A percentile compares a stretch with the other conserved stretches of the same genome.
phyloP scores from a whole-genome alignment of 108 stramenopile species.

The Nannochloropsis gaditana region DNA sequence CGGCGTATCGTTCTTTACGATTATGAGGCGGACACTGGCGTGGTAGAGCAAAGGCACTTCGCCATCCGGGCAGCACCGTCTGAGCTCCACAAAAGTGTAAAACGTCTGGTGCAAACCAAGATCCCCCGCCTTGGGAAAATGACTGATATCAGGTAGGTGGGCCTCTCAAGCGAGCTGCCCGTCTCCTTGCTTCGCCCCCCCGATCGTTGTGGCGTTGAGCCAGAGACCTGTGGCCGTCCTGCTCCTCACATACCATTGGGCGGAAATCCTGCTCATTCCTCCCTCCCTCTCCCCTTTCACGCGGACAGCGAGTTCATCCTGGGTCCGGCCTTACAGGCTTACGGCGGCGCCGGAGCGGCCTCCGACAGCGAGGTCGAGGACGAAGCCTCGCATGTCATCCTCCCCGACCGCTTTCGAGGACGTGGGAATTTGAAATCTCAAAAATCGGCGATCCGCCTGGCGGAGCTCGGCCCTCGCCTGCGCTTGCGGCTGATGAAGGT shows the following conservation, averaged over 20 bases:
- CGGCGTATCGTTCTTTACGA: conserved; percentile 87
- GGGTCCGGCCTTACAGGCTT: conserved; percentile 46
- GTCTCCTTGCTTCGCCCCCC: neutral
- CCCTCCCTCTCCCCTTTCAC: neutral
- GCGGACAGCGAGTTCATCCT: conserved; percentile 65
- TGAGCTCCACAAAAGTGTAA: conserved; percentile 81
- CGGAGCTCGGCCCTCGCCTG: conserved; percentile 91
- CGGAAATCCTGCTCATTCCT: neutral
- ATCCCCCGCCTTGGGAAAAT: conserved; percentile 14
- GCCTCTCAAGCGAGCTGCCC: neutral
- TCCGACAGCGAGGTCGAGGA: conserved; percentile 56
- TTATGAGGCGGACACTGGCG: conserved; percentile 38
- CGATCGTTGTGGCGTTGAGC: too few species aligned
- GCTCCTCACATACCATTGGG: too few species aligned
- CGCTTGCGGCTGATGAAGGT: conserved; percentile 84
- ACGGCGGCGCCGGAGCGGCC: conserved; percentile 34
- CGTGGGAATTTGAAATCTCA: conserved; percentile 70
- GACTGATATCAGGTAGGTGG: neutral
- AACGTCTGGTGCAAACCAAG: conserved; percentile 76
- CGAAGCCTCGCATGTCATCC: conserved; percentile 46
- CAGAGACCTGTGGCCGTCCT: too few species aligned
- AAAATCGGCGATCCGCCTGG: conserved; percentile 83
- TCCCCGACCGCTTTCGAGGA: conserved; percentile 72
- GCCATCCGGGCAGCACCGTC: conserved; percentile 91
- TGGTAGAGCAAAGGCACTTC: conserved; percentile 88